Base-by-base conservation (phyloP, 176 grass and related monocot genomes). In the Alopecurus myosuroides region DNA sequence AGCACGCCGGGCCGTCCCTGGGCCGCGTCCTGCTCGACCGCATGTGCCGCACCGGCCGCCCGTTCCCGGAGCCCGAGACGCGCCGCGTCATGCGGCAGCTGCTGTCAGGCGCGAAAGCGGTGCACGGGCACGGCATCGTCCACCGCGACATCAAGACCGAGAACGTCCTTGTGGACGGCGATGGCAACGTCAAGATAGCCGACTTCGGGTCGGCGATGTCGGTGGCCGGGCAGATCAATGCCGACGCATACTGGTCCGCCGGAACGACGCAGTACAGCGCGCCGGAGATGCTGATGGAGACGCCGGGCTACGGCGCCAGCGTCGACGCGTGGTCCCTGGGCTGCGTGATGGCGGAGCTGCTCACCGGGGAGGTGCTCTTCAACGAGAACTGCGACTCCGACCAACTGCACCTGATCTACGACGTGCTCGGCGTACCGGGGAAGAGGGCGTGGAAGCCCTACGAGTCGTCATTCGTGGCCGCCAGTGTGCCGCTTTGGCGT, bases 131-230 rank as follows among this genome's bases (percentile, higher is more conserved):
- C 1, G 11, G 41, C 83, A 92, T 99, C 81, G 90, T 99, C 88
- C 97, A 99, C 89, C 88, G 97, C 11, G 97, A 99, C 84, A 92
- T 99, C 89, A 99, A 94, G 89, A 83, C 89, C 5, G 91, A 92
- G 84, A 99, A 99, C 86, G 90, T 99, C 85, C 88, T 99, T 28
- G 36, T 79, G 20, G 61, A 66, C 62, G 48, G 26, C 61, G 44
- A 23, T 18, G 61, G 45, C 23, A 23, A 19, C 58, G 34, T 78
- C 48, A 77, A 65, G 83, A 85, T 85, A 5, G 76, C 46, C 15
- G 83, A 85, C 60, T 77, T 63, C 15, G 72, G 72, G 6, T 6
- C n/a, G 9, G 75, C 39, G 11, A 34, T 33, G 81, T 74, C 81
- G 19, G 23, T 57, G 13, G 50, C 50, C 13, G 39, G 9, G 19